Evolutionary conservation across 768 basidiomycete species (phyloP), one percentile per base, ranked within the genome.

Genomic region (Termitomyces sp.): DNA sequence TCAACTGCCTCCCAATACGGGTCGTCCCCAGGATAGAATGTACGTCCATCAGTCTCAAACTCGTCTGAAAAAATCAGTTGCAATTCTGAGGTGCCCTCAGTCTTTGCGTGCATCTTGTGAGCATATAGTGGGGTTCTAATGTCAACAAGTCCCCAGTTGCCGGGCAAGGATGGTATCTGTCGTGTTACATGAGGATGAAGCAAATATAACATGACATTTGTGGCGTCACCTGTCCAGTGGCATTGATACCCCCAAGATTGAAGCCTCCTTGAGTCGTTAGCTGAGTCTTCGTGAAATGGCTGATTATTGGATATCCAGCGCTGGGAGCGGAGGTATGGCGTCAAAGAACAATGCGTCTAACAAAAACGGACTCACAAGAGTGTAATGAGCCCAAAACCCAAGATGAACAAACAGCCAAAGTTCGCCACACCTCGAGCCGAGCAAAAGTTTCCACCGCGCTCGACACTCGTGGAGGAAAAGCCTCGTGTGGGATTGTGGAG

Each of bases 1-100:
- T 91, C 77, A 6, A 75, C 84, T n/a, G 90, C 87, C 66, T 90
- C 87, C 87, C 88, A 90, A 63, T 87, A 92, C 6, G 91, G 90
- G 69, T 93, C 90, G 63, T 92, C 90, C 2, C 88, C 88, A 49
- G 86, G 84, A 71, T 88, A 92, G 64, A 92, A 92, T 1, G 86
- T 78, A 59, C 91, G 75, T 14, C 87, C 87, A 24, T 85, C 84
- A 14, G 70, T 69, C 57, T 91, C 83, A 66, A 93, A 92, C 65
- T 93, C 90, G 68, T 93, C 91, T 8, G 83, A 85, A 67, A 89
- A 92, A 12, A 90, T 82, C 18, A 92, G 74, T 43, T 78, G 73
- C 71, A 81, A 68, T 39, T 73, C 67, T 37, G 66, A 60, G n/a
- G 66, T 66, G 2, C 85, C 83, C 61, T 87, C 83, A 18, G 74